Conservation (phyloP, 139 green algal species). For the Prasinococcaceae sp. region DNA sequence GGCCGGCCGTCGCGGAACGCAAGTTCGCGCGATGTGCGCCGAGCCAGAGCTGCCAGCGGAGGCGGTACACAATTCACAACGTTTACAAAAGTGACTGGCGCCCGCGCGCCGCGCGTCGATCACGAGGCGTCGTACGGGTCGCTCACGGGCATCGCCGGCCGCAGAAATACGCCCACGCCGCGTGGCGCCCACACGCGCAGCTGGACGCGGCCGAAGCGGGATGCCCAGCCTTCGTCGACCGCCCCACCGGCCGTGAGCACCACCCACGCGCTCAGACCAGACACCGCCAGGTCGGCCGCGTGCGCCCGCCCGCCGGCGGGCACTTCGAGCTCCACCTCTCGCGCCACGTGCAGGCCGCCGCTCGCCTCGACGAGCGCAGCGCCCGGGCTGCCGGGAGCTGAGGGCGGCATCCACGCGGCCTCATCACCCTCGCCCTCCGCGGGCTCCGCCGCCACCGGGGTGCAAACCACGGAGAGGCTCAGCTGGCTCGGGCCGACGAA, state of each 20-base stretch:
- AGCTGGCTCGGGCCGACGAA: slow-evolving; percentile 47
- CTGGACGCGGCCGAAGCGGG: neutral
- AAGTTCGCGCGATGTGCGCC: too few relatives aligned
- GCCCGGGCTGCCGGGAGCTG: too few relatives aligned
- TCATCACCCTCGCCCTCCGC: too few relatives aligned
- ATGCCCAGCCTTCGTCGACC: neutral
- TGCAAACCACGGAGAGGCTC: slow-evolving; percentile 17
- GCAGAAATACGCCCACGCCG: slow-evolving; percentile 66
- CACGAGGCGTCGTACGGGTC: too few relatives aligned
- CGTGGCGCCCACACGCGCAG: slow-evolving; percentile 50
- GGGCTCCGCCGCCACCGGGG: too few relatives aligned
- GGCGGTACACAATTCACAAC: too few relatives aligned
- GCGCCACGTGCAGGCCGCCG: slow-evolving; percentile 35
- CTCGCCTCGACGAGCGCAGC: too few relatives aligned
- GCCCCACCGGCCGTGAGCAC: neutral
- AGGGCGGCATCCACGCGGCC: too few relatives aligned
- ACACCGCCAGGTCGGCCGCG: slow-evolving; percentile 52
- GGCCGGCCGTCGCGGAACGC: too few relatives aligned
- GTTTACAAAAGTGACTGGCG: too few relatives aligned
- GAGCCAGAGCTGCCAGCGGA: too few relatives aligned
- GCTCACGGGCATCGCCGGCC: slow-evolving; percentile 47
- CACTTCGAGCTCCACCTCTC: slow-evolving; percentile 13
- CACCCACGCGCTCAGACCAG: slow-evolving; percentile 41
- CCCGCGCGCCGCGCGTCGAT: too few relatives aligned
- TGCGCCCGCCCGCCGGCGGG: neutral